Evolutionary conservation across 108 stramenopile genomes (phyloP).

Genomic region (Cyclotella atomus): DNA sequence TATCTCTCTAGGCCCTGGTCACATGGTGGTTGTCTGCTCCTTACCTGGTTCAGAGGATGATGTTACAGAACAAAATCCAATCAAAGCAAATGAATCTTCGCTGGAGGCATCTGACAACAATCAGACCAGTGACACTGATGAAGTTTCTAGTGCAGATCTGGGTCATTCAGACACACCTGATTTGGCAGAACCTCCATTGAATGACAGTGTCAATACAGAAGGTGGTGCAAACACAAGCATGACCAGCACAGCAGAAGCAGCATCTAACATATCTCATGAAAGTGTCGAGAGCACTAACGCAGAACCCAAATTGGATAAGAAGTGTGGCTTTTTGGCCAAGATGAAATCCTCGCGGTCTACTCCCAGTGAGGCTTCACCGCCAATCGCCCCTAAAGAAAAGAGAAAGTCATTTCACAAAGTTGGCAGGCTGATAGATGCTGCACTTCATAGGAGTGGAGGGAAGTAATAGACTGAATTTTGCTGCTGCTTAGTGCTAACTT

Average conservation of each 20-base stretch:
- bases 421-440: constrained; percentile 22
- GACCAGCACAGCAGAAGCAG: constrained; percentile 11
- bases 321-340: constrained; percentile 32
- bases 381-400: constrained; percentile 25
- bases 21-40: constrained; percentile 54
- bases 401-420: constrained; percentile 41
- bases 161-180: constrained; percentile 14
- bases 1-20: constrained; percentile 49
- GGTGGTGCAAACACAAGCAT: neutral
- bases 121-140: constrained; percentile 6
- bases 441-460: constrained; percentile 17
- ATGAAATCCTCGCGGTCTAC: constrained; percentile 24
- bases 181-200: constrained; percentile 19
- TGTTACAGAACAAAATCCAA: neutral
- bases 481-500: too few relatives aligned
- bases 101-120: neutral
- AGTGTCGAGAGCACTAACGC: constrained; percentile 22
- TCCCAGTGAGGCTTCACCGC: neutral
- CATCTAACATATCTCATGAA: constrained; percentile 18
- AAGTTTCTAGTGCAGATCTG: neutral
- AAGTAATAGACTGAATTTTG: constrained; percentile 3
- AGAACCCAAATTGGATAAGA: constrained; percentile 15
- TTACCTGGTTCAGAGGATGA: constrained; percentile 21
- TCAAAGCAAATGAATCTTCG: constrained; percentile 2
- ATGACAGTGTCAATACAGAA: constrained; percentile 17